Base-by-base conservation (phyloP, 1,139 yeast genomes). In the Suhomyces atakaporum region DNA sequence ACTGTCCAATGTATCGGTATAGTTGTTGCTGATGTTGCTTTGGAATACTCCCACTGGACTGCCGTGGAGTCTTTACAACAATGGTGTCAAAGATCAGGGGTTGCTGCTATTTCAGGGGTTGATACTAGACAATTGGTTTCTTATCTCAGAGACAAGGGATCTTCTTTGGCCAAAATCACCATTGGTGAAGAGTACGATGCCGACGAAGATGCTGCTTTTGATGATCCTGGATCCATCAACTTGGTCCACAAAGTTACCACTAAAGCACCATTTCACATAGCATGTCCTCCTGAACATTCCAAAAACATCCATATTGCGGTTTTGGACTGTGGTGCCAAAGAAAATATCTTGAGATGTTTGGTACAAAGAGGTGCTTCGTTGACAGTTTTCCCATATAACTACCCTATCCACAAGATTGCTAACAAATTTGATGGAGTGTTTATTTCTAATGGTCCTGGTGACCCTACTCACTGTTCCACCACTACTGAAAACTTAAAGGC, bases 401-500 rank as follows among this genome's bases (percentile, higher is more conserved):
- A 87, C 63, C 96, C 96, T 47, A 79, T 92, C 50, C 90, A 90
- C 58, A 84, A 87, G 58, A 81, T 90, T 50, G 97, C 96, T 41
- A 79, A 79, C 62, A 86, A 85, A 63, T 92, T 89, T 58, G 98
- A 92, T 58, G 98, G 97, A 54, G 67, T 92, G 38, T 92, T 92
- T 69, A 81, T 92, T 50, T 87, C 97, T 34, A 92, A 92, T 61
- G 98, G 98, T 35, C 98, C 98, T 32, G 98, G 98, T 56, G 97
- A 92, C 66, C 98, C 98, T 58, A 86, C 95, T 37, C 95, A 87
- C 66, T 90, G 97, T 70, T 63, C 84, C 27, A 60, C 79, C 29
- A 92, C 98, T 11, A 88, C 87, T 31, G 77, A 75, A 51, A 80
- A 83, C 65, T 75, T 92, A 62, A 78, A 75, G 56, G 72, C 78